Evolutionary conservation across 2,329 filamentous ascomycete species (phyloP).

Genomic region (Penicillium concentricum): DNA sequence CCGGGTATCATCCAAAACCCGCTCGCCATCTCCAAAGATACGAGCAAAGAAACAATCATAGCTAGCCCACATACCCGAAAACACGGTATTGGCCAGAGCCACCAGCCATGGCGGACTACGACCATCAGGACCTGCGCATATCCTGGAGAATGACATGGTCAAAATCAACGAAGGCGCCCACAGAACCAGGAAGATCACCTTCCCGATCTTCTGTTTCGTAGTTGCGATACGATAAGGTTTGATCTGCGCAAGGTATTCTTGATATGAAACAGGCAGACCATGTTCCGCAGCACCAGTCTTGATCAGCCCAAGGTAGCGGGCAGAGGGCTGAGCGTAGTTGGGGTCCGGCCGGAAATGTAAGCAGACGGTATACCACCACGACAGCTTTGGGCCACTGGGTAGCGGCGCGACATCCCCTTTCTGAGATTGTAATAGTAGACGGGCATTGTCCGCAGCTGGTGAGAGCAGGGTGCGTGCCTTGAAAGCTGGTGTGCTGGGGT

Average conservation of each 20-base stretch:
- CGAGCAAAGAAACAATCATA: slow-evolving; percentile 66
- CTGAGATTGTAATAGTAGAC: slow-evolving; percentile 15
- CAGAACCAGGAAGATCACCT: slow-evolving; percentile 58
- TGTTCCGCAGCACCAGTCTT: slow-evolving; percentile 76
- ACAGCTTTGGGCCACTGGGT: slow-evolving; percentile 5
- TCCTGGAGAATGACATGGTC: slow-evolving; percentile 45
- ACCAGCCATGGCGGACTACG: slow-evolving; percentile 67
- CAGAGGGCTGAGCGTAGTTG: slow-evolving; percentile 76
- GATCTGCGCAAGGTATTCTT: slow-evolving; percentile 67
- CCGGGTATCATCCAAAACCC: slow-evolving; percentile 45
- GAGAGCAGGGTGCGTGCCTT: slow-evolving; percentile 82
- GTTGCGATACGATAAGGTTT: slow-evolving; percentile 70
- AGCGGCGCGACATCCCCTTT: not conserved
- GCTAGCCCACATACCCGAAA: slow-evolving; percentile 59
- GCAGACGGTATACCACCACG: slow-evolving; percentile 14
- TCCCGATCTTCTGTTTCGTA: slow-evolving; percentile 64
- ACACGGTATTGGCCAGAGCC: slow-evolving; percentile 51
- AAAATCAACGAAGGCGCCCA: slow-evolving; percentile 61
- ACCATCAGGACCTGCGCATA: slow-evolving; percentile 64
- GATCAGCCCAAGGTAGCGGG: slow-evolving; percentile 79
- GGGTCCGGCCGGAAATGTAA: slow-evolving; percentile 62
- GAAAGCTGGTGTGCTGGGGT: slow-evolving; percentile 65
- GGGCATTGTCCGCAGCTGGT: slow-evolving; percentile 45
- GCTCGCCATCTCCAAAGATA: slow-evolving; percentile 84
- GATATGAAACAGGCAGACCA: slow-evolving; percentile 75